Evolutionary conservation across 805 yeast genomes (phyloP).

Genomic region (Lachancea dasiensis): DNA sequence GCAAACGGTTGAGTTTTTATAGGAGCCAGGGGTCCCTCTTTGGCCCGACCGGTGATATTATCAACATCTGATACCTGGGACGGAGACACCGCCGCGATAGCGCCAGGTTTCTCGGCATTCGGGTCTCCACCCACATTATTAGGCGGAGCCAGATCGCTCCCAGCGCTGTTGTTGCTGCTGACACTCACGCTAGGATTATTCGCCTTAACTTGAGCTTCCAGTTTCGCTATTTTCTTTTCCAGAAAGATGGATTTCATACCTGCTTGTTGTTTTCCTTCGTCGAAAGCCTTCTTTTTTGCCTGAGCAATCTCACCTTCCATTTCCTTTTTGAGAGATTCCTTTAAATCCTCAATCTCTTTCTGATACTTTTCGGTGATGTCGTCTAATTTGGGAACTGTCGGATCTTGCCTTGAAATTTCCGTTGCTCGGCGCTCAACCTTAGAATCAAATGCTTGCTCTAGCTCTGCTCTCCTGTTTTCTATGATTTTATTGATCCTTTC

Average conservation of each 20-base stretch:
- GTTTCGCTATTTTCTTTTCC: constrained; percentile 27
- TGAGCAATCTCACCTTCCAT: constrained; percentile 16
- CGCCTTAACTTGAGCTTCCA: constrained; percentile 24
- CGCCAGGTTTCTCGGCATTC: neutral
- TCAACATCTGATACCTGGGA: too few relatives aligned
- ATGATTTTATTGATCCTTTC: constrained; percentile 53
- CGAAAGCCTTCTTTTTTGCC: constrained; percentile 26
- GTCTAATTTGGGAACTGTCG: neutral
- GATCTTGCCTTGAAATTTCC: constrained; percentile 5
- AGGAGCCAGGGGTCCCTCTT: constrained; percentile 1
- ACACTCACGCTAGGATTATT: too few relatives aligned
- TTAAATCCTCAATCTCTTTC: constrained; percentile 23
- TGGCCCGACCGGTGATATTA: too few relatives aligned
- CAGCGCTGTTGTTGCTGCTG: too few relatives aligned
- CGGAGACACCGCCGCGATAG: neutral
- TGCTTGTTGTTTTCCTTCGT: constrained; percentile 31
- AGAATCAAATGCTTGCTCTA: constrained; percentile 22
- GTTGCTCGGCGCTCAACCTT: constrained; percentile 15
- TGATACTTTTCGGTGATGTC: too few relatives aligned
- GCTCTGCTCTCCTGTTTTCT: constrained; percentile 34
- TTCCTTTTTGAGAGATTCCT: constrained; percentile 15
- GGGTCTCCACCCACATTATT: constrained; percentile 1
- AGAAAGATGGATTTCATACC: constrained; percentile 27
- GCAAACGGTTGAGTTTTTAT: constrained; percentile 3
- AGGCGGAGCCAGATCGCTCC: constrained; percentile 9